These are phyloP conservation scores for Boletus patriciae DNA, from an alignment of 768 basidiomycete species.

Conservation along the genomic window DNA sequence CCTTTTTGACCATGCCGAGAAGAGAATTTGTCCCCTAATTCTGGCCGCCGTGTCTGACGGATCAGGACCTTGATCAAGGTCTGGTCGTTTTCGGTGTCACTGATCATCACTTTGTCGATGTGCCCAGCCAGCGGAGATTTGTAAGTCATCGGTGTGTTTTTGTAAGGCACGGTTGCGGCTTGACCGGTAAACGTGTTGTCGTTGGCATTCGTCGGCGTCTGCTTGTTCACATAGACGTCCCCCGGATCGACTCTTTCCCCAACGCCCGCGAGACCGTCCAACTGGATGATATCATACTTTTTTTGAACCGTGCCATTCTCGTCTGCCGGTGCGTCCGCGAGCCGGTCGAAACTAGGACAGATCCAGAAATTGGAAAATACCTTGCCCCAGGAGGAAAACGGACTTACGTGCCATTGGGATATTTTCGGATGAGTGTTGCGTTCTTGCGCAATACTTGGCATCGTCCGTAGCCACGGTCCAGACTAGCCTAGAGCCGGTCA, in stretches of 20 bases:
- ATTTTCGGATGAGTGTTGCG: conserved; percentile 89
- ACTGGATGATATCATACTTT: conserved; percentile 87
- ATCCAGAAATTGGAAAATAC: conserved; percentile 8
- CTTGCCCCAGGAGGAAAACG: conserved; percentile 12
- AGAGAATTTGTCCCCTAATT: conserved; percentile 98
- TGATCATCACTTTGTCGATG: conserved; percentile 97
- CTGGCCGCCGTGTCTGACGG: conserved; percentile 93
- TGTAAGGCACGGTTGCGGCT: conserved; percentile 82
- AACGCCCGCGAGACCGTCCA: conserved; percentile 92
- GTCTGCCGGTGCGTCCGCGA: conserved; percentile 88
- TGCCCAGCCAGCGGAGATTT: conserved; percentile 92
- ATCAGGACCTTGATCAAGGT: conserved; percentile 96
- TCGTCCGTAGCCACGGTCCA: conserved; percentile 96
- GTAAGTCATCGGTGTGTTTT: conserved; percentile 89
- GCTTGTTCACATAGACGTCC: conserved; percentile 96
- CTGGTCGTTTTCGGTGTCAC: conserved; percentile 95
- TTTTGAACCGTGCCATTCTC: conserved; percentile 78
- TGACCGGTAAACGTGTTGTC: conserved; percentile 87
- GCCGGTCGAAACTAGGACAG: conserved; percentile 74
- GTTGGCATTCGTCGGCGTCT: conserved; percentile 91
- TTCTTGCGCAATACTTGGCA: conserved; percentile 98
- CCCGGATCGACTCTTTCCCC: conserved; percentile 92
- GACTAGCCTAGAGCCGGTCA: conserved; percentile 62
- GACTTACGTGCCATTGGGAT: conserved; percentile 94
- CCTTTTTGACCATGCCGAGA: conserved; percentile 98